Evolutionary conservation across 2,329 filamentous ascomycete genomes (phyloP), one percentile per base, ranked within the genome.

Genomic region (Paraconiothyrium sp.): DNA sequence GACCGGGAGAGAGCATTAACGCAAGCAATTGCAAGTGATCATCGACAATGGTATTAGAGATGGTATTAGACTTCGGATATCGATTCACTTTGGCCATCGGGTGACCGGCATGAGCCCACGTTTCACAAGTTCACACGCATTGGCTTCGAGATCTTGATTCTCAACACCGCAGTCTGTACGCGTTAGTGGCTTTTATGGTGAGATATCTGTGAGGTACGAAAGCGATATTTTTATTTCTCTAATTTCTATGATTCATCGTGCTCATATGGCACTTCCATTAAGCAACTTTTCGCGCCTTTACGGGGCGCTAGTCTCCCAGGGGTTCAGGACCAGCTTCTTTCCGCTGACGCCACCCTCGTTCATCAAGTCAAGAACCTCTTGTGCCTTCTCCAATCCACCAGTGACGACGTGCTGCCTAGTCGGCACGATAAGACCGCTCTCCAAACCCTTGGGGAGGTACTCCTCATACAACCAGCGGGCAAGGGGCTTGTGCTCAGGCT

Each of bases 331-430:
- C 58, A 72, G 54, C 59, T 68, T 73, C 20, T 61, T 64, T 6
- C 67, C 71, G 64, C 72, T 73, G 30, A 74, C 67, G 10, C 70
- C 51, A 32, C 44, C 69, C 37, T 65, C 59, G 57, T 61, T 61
- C 44, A 72, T 50, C 56, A 41, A 50, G 46, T 70, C 65, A 27
- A 68, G 34, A 30, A 57, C 64, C 56, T 50, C 54, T 54, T 68
- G 65, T 9, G 64, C 54, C 44, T 52, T 55, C 48, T 64, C 61
- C 46, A 67, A 66, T 8, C 68, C 67, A 7, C 69, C 69, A 3
- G 54, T 41, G 3, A 67, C 35, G 20, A 67, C 57, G 49, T 69
- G 62, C 34, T 66, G 63, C 30, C 59, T 59, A 3, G 59, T 67
- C 35, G 64, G 57, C 24, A 67, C 57, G 35, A 72, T 47, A 20